Percentiles rank a stretch among this genome's conserved stretches.
These are phyloP conservation scores for Aspergillus taichungensis DNA, from an alignment of 495 filamentous ascomycete species.

Conservation along the genomic window DNA sequence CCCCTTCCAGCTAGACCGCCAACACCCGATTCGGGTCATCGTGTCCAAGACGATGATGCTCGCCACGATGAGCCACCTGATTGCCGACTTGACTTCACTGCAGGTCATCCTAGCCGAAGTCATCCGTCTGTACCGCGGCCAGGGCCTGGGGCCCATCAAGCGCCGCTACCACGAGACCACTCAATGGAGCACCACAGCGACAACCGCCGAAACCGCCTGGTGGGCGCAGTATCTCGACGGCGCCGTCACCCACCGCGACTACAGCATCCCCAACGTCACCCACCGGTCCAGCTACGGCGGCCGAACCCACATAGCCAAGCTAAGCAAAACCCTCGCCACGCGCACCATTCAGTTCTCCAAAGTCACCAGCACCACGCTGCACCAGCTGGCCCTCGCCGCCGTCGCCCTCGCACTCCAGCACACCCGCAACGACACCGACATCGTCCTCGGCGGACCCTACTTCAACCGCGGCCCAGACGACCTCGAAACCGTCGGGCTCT, in stretches of 20 bases:
- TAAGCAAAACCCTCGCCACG: not conserved
- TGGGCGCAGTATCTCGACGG: slow-evolving; percentile 2
- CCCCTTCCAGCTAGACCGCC: slow-evolving; percentile 10
- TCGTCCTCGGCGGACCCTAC: slow-evolving; percentile 19
- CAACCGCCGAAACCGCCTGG: not conserved
- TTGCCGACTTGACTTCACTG: slow-evolving; percentile 20
- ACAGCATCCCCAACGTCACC: not conserved
- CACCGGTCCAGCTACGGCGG: slow-evolving; percentile 1
- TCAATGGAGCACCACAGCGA: not conserved
- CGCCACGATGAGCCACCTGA: slow-evolving; percentile 19
- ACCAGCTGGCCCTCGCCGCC: slow-evolving; percentile 21
- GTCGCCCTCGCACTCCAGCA: slow-evolving; percentile 15
- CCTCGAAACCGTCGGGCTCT: slow-evolving; percentile 19
- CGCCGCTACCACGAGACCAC: not conserved
- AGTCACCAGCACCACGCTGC: slow-evolving; percentile 11
- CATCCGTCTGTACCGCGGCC: slow-evolving; percentile 5
- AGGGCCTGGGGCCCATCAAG: not conserved
- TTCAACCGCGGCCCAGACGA: slow-evolving; percentile 20
- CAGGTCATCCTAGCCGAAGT: slow-evolving; percentile 15
- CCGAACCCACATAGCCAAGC: not conserved
- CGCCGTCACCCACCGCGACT: not conserved
- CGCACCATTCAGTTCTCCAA: slow-evolving; percentile 1
- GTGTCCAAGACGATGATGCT: slow-evolving; percentile 7
- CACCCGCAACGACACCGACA: slow-evolving; percentile 8
- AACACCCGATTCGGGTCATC: slow-evolving; percentile 11